Evolutionary conservation across 371 early-diverging fungal genomes (phyloP).

Genomic region (Mucor racemosus): DNA sequence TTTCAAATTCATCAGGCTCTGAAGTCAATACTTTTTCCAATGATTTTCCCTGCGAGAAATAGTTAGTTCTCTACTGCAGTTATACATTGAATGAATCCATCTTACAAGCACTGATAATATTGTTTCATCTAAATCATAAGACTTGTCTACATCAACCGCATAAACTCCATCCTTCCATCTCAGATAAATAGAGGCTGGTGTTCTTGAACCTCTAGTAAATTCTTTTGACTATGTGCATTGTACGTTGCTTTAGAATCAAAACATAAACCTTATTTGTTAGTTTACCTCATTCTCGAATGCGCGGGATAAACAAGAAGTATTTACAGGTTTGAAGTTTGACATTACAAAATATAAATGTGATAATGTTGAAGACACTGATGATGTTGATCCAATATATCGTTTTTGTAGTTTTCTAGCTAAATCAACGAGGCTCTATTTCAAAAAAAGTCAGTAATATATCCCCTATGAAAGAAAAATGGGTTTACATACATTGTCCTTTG

Average conservation of each 20-base stretch:
- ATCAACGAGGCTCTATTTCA: conserved; percentile 45
- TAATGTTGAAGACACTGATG: conserved; percentile 80
- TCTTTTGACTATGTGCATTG: conserved; percentile 40
- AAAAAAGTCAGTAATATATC: no score
- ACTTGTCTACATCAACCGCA: conserved; percentile 86
- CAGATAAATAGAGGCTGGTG: conserved; percentile 69
- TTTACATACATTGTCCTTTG: conserved; percentile 65
- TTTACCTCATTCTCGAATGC: conserved; percentile 63
- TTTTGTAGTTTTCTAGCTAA: conserved; percentile 51
- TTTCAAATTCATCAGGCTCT: conserved; percentile 66
- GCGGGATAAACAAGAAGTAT: conserved; percentile 64
- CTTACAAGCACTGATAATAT: conserved; percentile 67
- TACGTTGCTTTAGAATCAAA: background rate
- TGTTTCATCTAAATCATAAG: conserved; percentile 67
- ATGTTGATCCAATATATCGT: conserved; percentile 86
- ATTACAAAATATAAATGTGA: conserved; percentile 82
- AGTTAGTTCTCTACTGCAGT: background rate
- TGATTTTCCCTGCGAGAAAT: conserved; percentile 69
- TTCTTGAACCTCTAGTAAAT: conserved; percentile 64
- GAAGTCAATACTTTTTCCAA: conserved; percentile 85
- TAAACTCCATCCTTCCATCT: conserved; percentile 76
- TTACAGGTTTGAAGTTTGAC: conserved; percentile 68
- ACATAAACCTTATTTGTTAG: background rate
- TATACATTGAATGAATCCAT: background rate
- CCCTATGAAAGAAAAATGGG: background rate